Percentiles rank a stretch among this genome's conserved stretches.
Evolutionary conservation across 192 early-diverging fungal species (phyloP).

Genomic region (Coemansia sp.): DNA sequence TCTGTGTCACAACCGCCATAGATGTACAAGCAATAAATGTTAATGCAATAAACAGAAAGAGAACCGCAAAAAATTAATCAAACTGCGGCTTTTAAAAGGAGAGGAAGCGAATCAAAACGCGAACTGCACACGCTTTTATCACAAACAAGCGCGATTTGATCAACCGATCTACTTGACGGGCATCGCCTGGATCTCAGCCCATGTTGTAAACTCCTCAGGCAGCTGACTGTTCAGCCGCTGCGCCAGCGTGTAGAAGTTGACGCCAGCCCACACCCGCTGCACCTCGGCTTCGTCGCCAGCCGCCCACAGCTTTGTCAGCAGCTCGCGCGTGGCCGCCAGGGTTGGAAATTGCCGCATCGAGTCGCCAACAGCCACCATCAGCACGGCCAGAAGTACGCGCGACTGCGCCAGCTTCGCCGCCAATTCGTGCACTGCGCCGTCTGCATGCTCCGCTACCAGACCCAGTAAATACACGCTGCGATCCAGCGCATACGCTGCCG

Average conservation of each 20-base stretch:
- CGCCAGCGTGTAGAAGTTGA: conserved; percentile 33
- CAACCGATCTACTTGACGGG: too few relatives aligned
- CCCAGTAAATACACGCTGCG: conserved; percentile 25
- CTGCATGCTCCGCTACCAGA: conserved; percentile 3
- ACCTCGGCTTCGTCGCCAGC: conserved; percentile 2
- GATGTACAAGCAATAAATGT: not conserved
- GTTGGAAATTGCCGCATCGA: conserved; percentile 42
- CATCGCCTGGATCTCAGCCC: conserved; percentile 16
- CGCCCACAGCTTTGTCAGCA: conserved; percentile 29
- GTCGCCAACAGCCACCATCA: conserved; percentile 32
- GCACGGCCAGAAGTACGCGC: conserved; percentile 18
- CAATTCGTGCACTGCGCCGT: not conserved
- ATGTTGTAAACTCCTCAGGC: conserved; percentile 32
- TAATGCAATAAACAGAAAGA: conserved; percentile 1
- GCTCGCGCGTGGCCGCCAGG: conserved; percentile 22
- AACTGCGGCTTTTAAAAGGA: not conserved
- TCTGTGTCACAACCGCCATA: not conserved
- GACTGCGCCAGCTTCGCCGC: conserved; percentile 20
- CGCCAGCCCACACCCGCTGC: conserved; percentile 18
- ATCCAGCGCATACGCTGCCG: conserved; percentile 37
- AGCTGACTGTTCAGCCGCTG: conserved; percentile 26
- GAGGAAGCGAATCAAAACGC: not conserved
- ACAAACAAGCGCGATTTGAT: too few relatives aligned
- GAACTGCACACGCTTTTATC: not conserved
- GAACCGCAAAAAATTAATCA: not conserved